phyloP scores from a whole-genome alignment of 169 alveolate genomes.

The Plasmodium gaboni region DNA sequence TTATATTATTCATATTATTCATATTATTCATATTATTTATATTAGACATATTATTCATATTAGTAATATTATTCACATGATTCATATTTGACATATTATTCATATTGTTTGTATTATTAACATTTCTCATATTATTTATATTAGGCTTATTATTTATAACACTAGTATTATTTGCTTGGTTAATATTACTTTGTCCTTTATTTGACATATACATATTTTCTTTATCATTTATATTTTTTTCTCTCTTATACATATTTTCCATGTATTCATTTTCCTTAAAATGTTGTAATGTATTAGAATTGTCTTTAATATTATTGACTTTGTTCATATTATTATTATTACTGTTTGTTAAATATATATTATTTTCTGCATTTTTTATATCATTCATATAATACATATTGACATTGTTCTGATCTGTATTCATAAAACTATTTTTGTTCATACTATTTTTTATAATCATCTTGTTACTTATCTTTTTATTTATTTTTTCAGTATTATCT shows the following conservation, averaged over 20 bases:
- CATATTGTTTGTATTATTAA: neutral
- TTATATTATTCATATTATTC: neutral
- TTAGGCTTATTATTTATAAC: neutral
- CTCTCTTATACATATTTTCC: conserved; percentile 46
- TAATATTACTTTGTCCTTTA: conserved; percentile 29
- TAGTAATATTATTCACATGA: neutral
- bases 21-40: neutral
- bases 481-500: conserved; percentile 22
- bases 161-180: neutral
- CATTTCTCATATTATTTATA: conserved; percentile 1
- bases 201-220: conserved; percentile 23
- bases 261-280: conserved; percentile 62
- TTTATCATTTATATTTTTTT: conserved; percentile 46
- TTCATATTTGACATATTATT: neutral
- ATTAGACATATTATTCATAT: neutral
- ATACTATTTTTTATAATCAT: conserved; percentile 29
- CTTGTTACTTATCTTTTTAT: conserved; percentile 13
- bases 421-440: conserved; percentile 28
- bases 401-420: conserved; percentile 14
- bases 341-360: conserved; percentile 9
- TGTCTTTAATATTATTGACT: conserved; percentile 35
- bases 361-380: conserved; percentile 55
- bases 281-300: conserved; percentile 16
- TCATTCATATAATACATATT: conserved; percentile 50
- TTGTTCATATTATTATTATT: conserved; percentile 3